phyloP scores from a whole-genome alignment of 1,139 yeast genomes.

The Zhuliangozyma parablackwelliae region DNA sequence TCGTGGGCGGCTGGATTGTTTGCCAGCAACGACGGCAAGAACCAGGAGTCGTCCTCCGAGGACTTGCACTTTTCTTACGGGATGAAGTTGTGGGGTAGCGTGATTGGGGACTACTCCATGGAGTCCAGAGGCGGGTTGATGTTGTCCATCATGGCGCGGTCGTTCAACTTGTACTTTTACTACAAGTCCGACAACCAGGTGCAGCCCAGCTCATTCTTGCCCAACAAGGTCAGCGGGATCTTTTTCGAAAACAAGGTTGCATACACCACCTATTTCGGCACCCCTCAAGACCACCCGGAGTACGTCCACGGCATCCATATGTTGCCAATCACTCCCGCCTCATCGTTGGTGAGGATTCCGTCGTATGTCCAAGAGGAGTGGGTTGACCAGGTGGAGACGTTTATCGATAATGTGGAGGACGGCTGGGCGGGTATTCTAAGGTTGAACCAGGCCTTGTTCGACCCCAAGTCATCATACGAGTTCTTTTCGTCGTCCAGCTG shows the following conservation, averaged over 20 bases:
- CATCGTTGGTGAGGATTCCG: conserved; percentile 69
- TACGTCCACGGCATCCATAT: conserved; percentile 96
- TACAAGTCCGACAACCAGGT: conserved; percentile 53
- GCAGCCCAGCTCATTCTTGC: conserved; percentile 53
- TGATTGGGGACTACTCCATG: conserved; percentile 68
- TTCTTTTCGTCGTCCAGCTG: conserved; percentile 51
- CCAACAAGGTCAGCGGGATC: conserved; percentile 73
- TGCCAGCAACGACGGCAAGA: conserved; percentile 68
- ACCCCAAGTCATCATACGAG: conserved; percentile 60
- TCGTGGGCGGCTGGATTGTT: conserved; percentile 82
- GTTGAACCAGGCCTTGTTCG: conserved; percentile 72
- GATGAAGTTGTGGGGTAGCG: conserved; percentile 76
- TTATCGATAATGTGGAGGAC: conserved; percentile 53
- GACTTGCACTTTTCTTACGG: conserved; percentile 80
- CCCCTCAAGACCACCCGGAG: conserved; percentile 50
- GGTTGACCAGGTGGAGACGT: conserved; percentile 47
- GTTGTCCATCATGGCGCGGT: conserved; percentile 59
- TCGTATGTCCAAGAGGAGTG: conserved; percentile 78
- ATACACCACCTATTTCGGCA: conserved; percentile 62
- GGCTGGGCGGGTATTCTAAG: conserved; percentile 90
- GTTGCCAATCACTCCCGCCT: conserved; percentile 79
- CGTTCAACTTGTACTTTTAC: conserved; percentile 61
- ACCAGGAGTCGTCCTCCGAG: conserved; percentile 78
- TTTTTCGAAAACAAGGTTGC: conserved; percentile 83
- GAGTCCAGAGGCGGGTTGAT: conserved; percentile 71